Evolutionary conservation across 2,329 filamentous ascomycete genomes (phyloP), one percentile per base, ranked within the genome.

Genomic region (Dothiorella sarmentorum): DNA sequence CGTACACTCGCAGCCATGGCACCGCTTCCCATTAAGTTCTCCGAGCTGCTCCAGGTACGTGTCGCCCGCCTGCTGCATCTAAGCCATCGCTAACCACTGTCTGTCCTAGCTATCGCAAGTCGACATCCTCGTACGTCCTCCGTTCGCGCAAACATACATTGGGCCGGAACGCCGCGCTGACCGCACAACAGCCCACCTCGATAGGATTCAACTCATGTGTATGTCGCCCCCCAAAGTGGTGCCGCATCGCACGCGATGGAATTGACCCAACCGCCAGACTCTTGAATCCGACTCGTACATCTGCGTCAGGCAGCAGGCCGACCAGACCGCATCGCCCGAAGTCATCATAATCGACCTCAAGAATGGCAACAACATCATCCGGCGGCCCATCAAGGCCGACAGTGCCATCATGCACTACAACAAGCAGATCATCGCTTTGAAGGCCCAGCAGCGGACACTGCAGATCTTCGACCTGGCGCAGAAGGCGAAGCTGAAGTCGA

Each of bases 371-470:
- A 93, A 94, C 80, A 86, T 97, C 74, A 94, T 91, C 68, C 88
- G 90, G 70, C 86, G 93, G 73, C 91, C 93, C 49, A 99, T 99
- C 81, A 97, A 96, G 82, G 94, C 94, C 71, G 94, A 99, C 79
- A 97, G 92, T 85, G 94, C 95, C 69, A 96, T 99, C 74, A 97
- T 99, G 94, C 94, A 99, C 84, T 96, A 91, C 90, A 88, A 84
- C 68, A 90, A 88, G 74, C 91, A 96, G 75, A 90, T 99, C 74
- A 97, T 99, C 71, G 94, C 95, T 63, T 84, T 99, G 66, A 96
- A 96, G 79, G 93, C 94, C 49, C 91, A 97, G 75, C 89, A 88
- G 63, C 85, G 91, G 72, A 99, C 94, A 65, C 84, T 99, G 62
- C 95, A 99, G 80, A 96, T 99, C 74, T 99, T 99, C 77, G 93